Base-by-base conservation (phyloP, 2,329 filamentous ascomycete genomes). In the Trichoderma guizhouense region DNA sequence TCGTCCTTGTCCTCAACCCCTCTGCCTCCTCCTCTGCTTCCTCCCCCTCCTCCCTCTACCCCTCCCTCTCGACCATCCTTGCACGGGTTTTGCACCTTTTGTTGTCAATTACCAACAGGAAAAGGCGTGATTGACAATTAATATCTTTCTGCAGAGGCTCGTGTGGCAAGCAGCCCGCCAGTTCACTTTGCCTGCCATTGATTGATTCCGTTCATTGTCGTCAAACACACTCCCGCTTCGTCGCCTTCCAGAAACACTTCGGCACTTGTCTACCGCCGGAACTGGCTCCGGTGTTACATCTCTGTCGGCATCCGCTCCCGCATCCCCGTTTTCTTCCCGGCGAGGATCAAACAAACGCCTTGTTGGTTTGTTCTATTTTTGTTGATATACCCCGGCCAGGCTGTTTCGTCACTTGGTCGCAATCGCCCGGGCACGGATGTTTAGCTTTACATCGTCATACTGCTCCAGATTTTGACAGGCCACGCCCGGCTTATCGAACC, bases 291-390 rank as follows among this genome's bases (percentile, higher is more conserved):
- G 67, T 12, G 57, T 70, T 70, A 30, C 67, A 61, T 47, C 47
- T 28, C 68, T 55, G 43, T 57, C 60, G 58, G 39, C 60, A 64
- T 21, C 68, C 60, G 58, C 60, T 24, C 32, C 24, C 60, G 51
- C n/a, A 47, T 36, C 47, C 51, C 69, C 24, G 61, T 71, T 47
- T 51, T 43, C 24, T 12, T 63, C 21, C 69, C 62, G 47, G 32
- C 15, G 32, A 26, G 24, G 18, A 32, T 64, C 68, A 71, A 71
- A 64, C 68, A 71, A 71, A 64, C 47, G 58, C 18, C 39, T 43
- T 24, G 32, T 58, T 57, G 60, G 51, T 39, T 64, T 55, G 34
- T 71, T 58, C 68, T 71, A 64, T 71, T 71, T 71, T 58, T 58
- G 68, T 55, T 26, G 26, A 43, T 28, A 55, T 18, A 43, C 36